Base-by-base conservation (phyloP, 306 rosid genomes). In the Ziziphus jujuba region DNA sequence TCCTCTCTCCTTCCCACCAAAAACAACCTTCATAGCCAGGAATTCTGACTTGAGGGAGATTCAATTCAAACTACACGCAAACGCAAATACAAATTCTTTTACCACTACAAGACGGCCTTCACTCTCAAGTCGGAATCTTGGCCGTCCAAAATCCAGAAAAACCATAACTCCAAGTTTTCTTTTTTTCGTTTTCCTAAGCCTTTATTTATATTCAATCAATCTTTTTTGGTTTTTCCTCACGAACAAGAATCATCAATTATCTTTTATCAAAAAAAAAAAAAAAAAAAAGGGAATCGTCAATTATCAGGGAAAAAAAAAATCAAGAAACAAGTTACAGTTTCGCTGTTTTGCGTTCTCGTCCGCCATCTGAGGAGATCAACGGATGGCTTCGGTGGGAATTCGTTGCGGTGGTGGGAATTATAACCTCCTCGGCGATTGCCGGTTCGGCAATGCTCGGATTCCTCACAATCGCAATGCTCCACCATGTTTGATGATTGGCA, bases 331-430 rank as follows among this genome's bases (percentile, higher is more conserved):
- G 2, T 10, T 1, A 2, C 45, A 10, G 10, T 40, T 8, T 34
- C 6, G 13, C 35, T 14, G 31, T 0, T 35, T 33, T 6, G 25
- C 38, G 10, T 35, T 43, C 7, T 11, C 75, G 52, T 45, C 31
- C 13, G 3, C 43, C 7, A 10, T 13, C 44, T 14, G 1, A 66
- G n/a, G 16, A 28, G n/a, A 5, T 31, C 56, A 16, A 5, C 69
- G 24, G 6, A 78, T 84, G 83, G 79, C 91, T 38, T 82, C 79
- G 24, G 31, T 84, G n/a, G 68, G 75, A 53, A 60, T 77, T 65
- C 76, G 70, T 9, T 77, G 61, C 72, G 77, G 75, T 10, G 87
- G 75, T 10, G 87, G 83, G 49, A 75, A 9, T 20, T 23, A 53
- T 55, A 38, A 23, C 33, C 59, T 56, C 2, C 25, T 45, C 0